Percentiles rank a stretch among this genome's conserved stretches.
phyloP scores from a whole-genome alignment of 306 rosid species.

The Ormosia emarginata region DNA sequence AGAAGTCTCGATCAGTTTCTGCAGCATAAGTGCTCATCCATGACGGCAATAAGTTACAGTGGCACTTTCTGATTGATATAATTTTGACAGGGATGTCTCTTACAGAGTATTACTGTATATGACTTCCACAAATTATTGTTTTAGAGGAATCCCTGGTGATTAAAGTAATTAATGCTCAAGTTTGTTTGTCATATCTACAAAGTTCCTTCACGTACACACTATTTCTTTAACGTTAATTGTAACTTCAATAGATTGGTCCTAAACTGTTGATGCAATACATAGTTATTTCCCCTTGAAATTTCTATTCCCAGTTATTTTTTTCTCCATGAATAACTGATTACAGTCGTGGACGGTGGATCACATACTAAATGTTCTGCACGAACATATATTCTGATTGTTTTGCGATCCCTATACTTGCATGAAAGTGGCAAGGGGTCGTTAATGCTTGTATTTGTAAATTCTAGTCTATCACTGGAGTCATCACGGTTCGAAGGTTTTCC shows the following conservation, averaged over 20 bases:
- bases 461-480: not conserved
- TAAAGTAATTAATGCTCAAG: not conserved
- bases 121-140: not conserved
- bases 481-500: not conserved
- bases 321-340: not conserved
- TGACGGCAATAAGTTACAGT: not conserved
- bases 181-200: not conserved
- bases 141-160: constrained; percentile 15
- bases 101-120: not conserved
- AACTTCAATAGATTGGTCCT: not conserved
- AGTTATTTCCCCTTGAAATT: not conserved
- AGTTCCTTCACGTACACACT: not conserved
- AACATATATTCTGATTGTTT: not conserved
- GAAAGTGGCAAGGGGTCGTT: not conserved
- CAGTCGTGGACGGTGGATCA: not conserved
- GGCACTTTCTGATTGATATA: constrained; percentile 6
- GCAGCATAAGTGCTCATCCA: constrained; percentile 26
- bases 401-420: not conserved
- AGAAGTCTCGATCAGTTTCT: constrained; percentile 50
- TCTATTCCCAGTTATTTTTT: not conserved
- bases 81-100: constrained; percentile 5
- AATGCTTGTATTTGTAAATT: not conserved
- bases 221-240: not conserved
- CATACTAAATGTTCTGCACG: not conserved
- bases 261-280: not conserved